Evolutionary conservation across 306 rosid species (phyloP), one percentile per base, ranked within the genome.

Genomic region (Lathyrus aphaca): DNA sequence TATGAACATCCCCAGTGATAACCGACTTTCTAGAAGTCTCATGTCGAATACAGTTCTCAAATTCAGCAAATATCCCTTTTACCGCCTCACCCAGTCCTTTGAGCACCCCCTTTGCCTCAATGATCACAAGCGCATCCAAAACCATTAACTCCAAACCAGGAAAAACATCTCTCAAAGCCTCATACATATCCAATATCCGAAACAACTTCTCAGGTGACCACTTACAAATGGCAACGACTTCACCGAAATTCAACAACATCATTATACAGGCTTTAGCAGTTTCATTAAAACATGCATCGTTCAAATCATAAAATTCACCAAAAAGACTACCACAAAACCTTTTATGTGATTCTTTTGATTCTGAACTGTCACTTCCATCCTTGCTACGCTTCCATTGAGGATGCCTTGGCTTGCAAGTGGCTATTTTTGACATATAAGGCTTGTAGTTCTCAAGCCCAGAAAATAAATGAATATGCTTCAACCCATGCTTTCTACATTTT

Each of bases 121-220:
- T 46, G 13, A 83, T 74, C 74, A 87, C 85, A 71, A 86, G 79
- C 10, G 79, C 88, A 46, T 91, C 96, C 0, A 80, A 50, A 44
- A 91, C 78, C 95, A 91, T 58, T 8, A 64, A 77, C 74, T 84
- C 81, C 83, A 95, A 80, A 30, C 84, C 87, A 32, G 86, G 87
- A 27, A 91, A 45, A 30, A 77, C 96, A 64, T 83, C 84, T 0
- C 80, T 83, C 78, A 86, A 29, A n/a, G 88, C 96, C 70, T 91
- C 99, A 35, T 88, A 95, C 99, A 95, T 95, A 72, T 95, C 99
- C 57, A 95, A 78, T 63, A 95, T 95, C 82, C 95, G 75, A 45
- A 95, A 95, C 79, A 95, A 63, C 86, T 91, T 91, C 87, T 95
- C 99, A 0, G 99, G 88, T 0, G 99, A 89, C 63, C 91, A 83